Base-by-base conservation (phyloP, 169 alveolate genomes). In the Prorocentrum cordatum region DNA sequence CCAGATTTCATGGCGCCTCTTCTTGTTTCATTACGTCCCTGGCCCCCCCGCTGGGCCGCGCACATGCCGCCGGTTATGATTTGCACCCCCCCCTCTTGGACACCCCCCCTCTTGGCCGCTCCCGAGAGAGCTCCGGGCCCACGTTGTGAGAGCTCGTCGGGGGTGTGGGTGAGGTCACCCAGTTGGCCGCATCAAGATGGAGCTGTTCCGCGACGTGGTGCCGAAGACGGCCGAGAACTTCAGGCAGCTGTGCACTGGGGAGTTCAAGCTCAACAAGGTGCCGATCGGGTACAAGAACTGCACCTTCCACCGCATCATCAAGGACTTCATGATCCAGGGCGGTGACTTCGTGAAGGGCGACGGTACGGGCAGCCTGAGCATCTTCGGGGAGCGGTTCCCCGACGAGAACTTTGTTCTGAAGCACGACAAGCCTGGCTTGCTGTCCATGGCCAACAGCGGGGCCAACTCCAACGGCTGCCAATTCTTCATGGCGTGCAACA, bases 201-300 rank as follows among this genome's bases (percentile, higher is more conserved):
- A 97, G 72, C 95, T 98, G 61, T 98, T 96, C 93, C 96, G 96
- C 22, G 97, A 97, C 70, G 92, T 95, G 75, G 90, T 80, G 24
- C 99, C 99, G 18, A 97, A 96, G 91, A 97, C 99, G 31, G 97
- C 97, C 22, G 99, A 98, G 92, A 98, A 98, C 92, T 98, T 98
- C 94, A 94, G 99, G 71, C 98, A 97, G 90, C 96, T 98, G 75
- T 98, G 99, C 93, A 96, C 99, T 14, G 99, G 99, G 7, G 97
- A 95, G 92, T 93, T 82, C 94, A 66, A 96, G 96, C 61, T 62
- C 39, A 72, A 54, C 73, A 58, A 96, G 89, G 95, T 95, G 75
- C 95, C 94, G 32, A 95, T 97, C 59, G 96, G 95, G 92, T 98
- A 94, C 94, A 96, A 95, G 71, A 93, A 94, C 92, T 94, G 96